Percentiles rank a stretch among this genome's conserved stretches.
Conservation (phyloP, 202 grass and related monocot species). For the Carex sylvatica region DNA sequence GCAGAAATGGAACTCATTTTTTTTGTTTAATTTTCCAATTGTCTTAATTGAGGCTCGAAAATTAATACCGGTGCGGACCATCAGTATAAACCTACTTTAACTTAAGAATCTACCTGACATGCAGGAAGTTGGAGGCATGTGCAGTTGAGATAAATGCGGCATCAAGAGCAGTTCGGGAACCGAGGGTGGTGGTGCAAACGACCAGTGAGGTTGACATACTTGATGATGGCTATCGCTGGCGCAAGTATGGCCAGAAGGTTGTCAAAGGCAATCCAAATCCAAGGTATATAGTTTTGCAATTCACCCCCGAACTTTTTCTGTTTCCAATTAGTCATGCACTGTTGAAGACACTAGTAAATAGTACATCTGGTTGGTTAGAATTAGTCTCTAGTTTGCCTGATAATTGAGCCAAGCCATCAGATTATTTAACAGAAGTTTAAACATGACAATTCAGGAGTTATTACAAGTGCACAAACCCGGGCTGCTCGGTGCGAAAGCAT, state of each 20-base stretch:
- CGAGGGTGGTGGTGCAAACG: constrained; percentile 90
- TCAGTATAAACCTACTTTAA: background rate
- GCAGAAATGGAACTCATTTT: no score
- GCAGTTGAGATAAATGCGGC: constrained; percentile 66
- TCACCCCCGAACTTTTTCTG: background rate
- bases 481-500: constrained; percentile 87
- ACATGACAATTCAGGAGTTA: constrained; percentile 71
- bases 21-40: background rate
- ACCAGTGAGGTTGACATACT: constrained; percentile 98
- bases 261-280: constrained; percentile 99
- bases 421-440: background rate
- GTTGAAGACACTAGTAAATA: background rate
- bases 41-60: background rate
- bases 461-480: constrained; percentile 84
- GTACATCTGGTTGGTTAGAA: background rate
- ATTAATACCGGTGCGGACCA: background rate
- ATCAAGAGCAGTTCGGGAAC: constrained; percentile 80
- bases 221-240: constrained; percentile 92
- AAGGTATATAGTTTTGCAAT: constrained; percentile 52
- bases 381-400: background rate
- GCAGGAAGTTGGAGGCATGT: constrained; percentile 76
- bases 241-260: constrained; percentile 98
- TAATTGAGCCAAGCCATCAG: background rate
- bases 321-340: background rate
- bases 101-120: constrained; percentile 6